These are phyloP conservation scores for Chlamydomonas incerta DNA, from an alignment of 139 green algal genomes.

Conservation along the genomic window DNA sequence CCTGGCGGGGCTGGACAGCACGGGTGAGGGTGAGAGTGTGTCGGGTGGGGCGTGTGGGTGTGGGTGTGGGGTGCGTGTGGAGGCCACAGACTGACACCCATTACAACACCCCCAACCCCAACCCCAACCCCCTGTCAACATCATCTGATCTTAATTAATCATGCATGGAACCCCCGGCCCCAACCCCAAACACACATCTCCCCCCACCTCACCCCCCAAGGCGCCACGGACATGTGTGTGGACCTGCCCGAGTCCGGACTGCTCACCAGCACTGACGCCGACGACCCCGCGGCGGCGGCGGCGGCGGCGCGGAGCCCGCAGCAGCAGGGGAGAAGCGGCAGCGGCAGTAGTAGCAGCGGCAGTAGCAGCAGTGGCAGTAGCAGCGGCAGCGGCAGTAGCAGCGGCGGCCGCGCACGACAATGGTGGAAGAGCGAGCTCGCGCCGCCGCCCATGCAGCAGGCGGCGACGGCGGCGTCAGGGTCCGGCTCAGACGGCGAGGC, in stretches of 20 bases:
- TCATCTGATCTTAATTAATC: too few relatives aligned
- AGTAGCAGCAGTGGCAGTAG: too few relatives aligned
- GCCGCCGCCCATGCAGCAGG: neutral
- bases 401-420: too few relatives aligned
- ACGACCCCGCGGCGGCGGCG: too few relatives aligned
- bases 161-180: too few relatives aligned
- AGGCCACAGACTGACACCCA: too few relatives aligned
- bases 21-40: neutral
- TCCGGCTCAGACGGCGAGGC: too few relatives aligned
- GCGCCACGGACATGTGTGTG: conserved; percentile 46
- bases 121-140: neutral
- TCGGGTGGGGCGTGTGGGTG: neutral
- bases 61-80: neutral
- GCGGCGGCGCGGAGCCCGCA: too few relatives aligned
- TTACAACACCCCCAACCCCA: neutral
- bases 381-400: too few relatives aligned
- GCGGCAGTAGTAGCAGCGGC: too few relatives aligned
- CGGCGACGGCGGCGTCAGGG: too few relatives aligned
- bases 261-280: neutral
- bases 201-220: neutral
- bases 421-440: neutral
- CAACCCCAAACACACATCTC: neutral
- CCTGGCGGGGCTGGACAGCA: neutral
- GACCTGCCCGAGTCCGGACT: conserved; percentile 29
- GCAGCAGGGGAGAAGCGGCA: too few relatives aligned